phyloP scores from a whole-genome alignment of 2,329 filamentous ascomycete species.

The Aspergillus sp. region DNA sequence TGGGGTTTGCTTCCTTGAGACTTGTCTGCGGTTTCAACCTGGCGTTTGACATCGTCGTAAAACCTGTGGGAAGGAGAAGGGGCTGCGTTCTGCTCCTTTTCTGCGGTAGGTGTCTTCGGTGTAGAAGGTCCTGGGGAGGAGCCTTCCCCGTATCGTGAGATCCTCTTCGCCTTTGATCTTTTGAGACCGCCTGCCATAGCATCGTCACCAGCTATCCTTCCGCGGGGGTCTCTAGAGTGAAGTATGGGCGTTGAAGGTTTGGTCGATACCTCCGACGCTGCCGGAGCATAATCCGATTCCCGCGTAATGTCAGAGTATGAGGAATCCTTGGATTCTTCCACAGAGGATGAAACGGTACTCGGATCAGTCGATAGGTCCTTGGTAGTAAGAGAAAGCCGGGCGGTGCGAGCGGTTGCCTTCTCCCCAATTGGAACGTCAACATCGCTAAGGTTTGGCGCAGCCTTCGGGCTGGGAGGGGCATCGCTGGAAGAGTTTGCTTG shows the following conservation, averaged over 20 bases:
- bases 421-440: constrained; percentile 61
- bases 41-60: constrained; percentile 3
- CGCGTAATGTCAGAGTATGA: constrained; percentile 26
- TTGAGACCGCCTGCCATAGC: constrained; percentile 30
- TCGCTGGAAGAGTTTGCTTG: constrained; percentile 16
- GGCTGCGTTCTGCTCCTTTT: constrained; percentile 12
- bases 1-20: constrained; percentile 9
- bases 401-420: constrained; percentile 44
- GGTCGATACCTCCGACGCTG: constrained; percentile 16
- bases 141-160: constrained; percentile 33
- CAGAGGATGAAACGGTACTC: constrained; percentile 24
- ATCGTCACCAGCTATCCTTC: constrained; percentile 19
- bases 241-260: constrained; percentile 25
- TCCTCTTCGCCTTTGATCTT: constrained; percentile 36
- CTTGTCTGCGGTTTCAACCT: constrained; percentile 4
- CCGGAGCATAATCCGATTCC: constrained; percentile 27
- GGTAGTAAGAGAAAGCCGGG: constrained; percentile 29
- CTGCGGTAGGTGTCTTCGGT: constrained; percentile 17
- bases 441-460: constrained; percentile 47
- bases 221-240: constrained; percentile 25
- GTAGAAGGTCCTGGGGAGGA: constrained; percentile 21
- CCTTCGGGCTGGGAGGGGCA: constrained; percentile 26
- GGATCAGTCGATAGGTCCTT: constrained; percentile 27
- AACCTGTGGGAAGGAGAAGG: constrained; percentile 6
- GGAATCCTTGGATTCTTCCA: constrained; percentile 23